Evolutionary conservation across 257 asterid genomes (phyloP).

Genomic region (Solanum verrucosum): DNA sequence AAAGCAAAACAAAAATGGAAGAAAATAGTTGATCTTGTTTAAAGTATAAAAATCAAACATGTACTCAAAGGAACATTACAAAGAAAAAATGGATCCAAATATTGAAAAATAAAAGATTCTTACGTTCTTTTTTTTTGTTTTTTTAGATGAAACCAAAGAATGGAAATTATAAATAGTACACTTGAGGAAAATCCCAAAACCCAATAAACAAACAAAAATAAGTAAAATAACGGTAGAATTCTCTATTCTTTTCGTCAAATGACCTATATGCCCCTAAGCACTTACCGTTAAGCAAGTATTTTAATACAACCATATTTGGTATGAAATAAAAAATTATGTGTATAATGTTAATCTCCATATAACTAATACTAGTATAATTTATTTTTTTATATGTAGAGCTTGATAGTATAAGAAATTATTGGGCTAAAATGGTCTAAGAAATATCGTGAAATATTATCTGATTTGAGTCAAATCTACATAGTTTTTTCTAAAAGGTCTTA

Average conservation of each 20-base stretch:
- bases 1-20: background rate
- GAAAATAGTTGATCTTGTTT: background rate
- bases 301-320: background rate
- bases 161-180: background rate
- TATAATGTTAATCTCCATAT: no score
- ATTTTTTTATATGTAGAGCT: background rate
- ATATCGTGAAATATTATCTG: background rate
- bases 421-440: background rate
- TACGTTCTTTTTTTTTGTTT: background rate
- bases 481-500: no score
- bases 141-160: background rate
- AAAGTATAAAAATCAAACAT: background rate
- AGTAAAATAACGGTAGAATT: conserved; percentile 18
- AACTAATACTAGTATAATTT: no score
- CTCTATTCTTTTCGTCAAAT: background rate
- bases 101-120: background rate
- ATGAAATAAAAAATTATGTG: no score
- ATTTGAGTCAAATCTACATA: rapidly evolving
- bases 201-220: conserved; percentile 11
- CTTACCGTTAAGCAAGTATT: conserved; percentile 8
- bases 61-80: background rate
- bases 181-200: background rate
- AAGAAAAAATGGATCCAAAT: background rate
- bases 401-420: background rate
- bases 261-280: conserved; percentile 26